phyloP scores from a whole-genome alignment of 805 yeast genomes.

The Saccharomycopsis oosterbeekiorum region DNA sequence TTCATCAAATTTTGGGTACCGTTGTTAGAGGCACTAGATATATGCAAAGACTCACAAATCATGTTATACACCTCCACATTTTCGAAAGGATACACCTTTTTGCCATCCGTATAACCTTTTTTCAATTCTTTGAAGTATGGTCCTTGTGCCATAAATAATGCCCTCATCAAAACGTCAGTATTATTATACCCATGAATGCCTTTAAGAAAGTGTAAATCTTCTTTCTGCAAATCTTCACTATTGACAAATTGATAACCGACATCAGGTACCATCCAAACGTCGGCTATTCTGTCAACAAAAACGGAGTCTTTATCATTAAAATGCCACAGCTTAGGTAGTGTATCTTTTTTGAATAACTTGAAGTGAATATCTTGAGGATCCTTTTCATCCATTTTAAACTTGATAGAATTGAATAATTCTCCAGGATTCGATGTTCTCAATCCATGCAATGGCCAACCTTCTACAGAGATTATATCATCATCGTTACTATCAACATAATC shows the following conservation, averaged over 20 bases:
- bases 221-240: slow-evolving; percentile 32
- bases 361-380: slow-evolving; percentile 28
- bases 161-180: slow-evolving; percentile 70
- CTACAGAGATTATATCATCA: slow-evolving; percentile 47
- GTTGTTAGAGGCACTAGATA: slow-evolving; percentile 47
- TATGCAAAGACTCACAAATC: slow-evolving; percentile 52
- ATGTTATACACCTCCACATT: slow-evolving; percentile 70
- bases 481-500: slow-evolving; percentile 45
- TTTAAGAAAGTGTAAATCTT: slow-evolving; percentile 37
- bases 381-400: slow-evolving; percentile 28
- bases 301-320: slow-evolving; percentile 23
- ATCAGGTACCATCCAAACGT: slow-evolving; percentile 76
- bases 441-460: slow-evolving; percentile 85
- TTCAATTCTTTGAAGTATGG: slow-evolving; percentile 48
- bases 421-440: slow-evolving; percentile 40
- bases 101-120: slow-evolving; percentile 19
- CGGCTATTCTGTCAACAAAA: slow-evolving; percentile 62
- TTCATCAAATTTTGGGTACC: slow-evolving; percentile 32
- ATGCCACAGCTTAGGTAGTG: slow-evolving; percentile 34
- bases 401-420: slow-evolving; percentile 35
- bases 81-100: slow-evolving; percentile 47
- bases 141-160: slow-evolving; percentile 70
- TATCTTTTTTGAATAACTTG: slow-evolving; percentile 42
- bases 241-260: slow-evolving; percentile 73
- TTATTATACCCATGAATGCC: slow-evolving; percentile 87